phyloP scores from a whole-genome alignment of 805 yeast genomes.

The Cyberlindnera amylophila region DNA sequence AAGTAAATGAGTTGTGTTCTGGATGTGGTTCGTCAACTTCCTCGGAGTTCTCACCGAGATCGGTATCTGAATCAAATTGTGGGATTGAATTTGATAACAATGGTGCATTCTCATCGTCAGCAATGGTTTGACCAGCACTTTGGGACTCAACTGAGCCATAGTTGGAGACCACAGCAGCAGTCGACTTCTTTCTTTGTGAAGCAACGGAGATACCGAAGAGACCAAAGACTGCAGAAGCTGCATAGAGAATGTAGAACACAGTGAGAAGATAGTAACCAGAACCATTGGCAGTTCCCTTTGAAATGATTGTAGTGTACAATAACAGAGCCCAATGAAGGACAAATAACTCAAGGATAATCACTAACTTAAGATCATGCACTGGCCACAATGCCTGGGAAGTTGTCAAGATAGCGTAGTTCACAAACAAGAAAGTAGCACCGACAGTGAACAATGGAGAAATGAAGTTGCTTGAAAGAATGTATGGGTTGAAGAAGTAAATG shows the following conservation, averaged over 20 bases:
- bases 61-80: constrained; percentile 15
- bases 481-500: constrained; percentile 42
- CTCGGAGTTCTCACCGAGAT: constrained; percentile 4
- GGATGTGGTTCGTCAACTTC: constrained; percentile 20
- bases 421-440: constrained; percentile 44
- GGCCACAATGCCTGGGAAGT: constrained; percentile 36
- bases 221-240: constrained; percentile 49
- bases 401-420: constrained; percentile 54
- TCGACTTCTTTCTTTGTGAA: constrained; percentile 17
- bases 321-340: constrained; percentile 54
- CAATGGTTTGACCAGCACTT: constrained; percentile 1
- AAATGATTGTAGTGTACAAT: constrained; percentile 39
- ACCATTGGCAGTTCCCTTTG: constrained; percentile 16
- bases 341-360: constrained; percentile 51
- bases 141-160: constrained; percentile 16
- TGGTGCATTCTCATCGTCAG: constrained; percentile 32
- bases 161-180: neutral
- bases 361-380: constrained; percentile 56
- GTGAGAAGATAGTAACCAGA: constrained; percentile 51
- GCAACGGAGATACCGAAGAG: constrained; percentile 37
- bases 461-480: constrained; percentile 48
- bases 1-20: constrained; percentile 43
- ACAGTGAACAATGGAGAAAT: constrained; percentile 46
- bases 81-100: constrained; percentile 25
- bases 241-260: constrained; percentile 41